These are phyloP conservation scores for Lanmaoa pseudosensibilis DNA, from an alignment of 768 basidiomycete genomes.

Conservation along the genomic window DNA sequence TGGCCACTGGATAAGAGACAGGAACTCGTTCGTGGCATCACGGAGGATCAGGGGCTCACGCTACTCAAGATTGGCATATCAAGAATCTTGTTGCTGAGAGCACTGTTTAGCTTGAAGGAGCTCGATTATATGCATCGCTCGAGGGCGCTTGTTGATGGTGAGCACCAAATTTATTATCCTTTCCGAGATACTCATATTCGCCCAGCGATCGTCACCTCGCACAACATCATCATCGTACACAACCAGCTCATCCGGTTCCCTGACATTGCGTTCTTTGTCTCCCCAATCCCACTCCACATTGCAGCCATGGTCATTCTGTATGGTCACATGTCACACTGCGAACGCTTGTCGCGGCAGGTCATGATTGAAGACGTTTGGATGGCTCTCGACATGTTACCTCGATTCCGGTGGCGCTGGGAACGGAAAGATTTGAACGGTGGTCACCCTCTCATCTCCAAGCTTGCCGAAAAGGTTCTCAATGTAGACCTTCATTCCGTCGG, in stretches of 20 bases:
- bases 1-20: slow-evolving; percentile 68
- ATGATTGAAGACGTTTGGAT: slow-evolving; percentile 84
- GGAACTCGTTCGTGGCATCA: slow-evolving; percentile 69
- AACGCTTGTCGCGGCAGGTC: slow-evolving; percentile 59
- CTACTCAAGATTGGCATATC: slow-evolving; percentile 81
- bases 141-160: slow-evolving; percentile 78
- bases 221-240: slow-evolving; percentile 85
- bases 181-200: slow-evolving; percentile 4
- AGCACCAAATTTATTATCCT: slow-evolving; percentile 19
- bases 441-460: slow-evolving; percentile 80
- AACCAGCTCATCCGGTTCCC: slow-evolving; percentile 82
- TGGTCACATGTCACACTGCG: slow-evolving; percentile 79
- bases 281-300: slow-evolving; percentile 85
- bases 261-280: slow-evolving; percentile 85
- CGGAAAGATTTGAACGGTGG: slow-evolving; percentile 77
- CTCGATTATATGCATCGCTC: slow-evolving; percentile 63
- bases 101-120: slow-evolving; percentile 76
- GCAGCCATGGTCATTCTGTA: slow-evolving; percentile 90
- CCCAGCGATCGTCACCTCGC: slow-evolving; percentile 78
- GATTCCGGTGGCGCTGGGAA: slow-evolving; percentile 91
- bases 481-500: slow-evolving; percentile 63
- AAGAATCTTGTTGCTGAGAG: slow-evolving; percentile 73
- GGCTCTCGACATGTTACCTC: slow-evolving; percentile 84
- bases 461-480: slow-evolving; percentile 78
- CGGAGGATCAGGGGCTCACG: slow-evolving; percentile 80